A percentile compares a stretch with the other conserved stretches of the same genome.
Evolutionary conservation across 805 yeast species (phyloP).

Genomic region (Martiniozyma abietophila): DNA sequence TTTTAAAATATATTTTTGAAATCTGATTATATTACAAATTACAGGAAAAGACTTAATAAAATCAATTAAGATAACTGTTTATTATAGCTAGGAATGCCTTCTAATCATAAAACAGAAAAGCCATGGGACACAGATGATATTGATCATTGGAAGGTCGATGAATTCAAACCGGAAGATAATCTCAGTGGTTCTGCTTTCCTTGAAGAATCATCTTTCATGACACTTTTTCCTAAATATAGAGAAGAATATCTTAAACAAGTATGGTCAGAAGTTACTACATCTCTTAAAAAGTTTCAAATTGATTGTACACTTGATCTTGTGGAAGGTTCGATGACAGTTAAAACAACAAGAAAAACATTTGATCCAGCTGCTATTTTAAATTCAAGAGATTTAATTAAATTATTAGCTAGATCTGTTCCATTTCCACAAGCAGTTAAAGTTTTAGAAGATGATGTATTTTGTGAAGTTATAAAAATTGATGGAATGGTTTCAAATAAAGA

Average conservation of each 20-base stretch:
- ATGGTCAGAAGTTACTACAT: slow-evolving; percentile 88
- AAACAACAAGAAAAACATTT: slow-evolving; percentile 88
- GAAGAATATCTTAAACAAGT: slow-evolving; percentile 80
- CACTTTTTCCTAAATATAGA: slow-evolving; percentile 92
- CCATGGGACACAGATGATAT: slow-evolving; percentile 97
- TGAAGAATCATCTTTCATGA: slow-evolving; percentile 94
- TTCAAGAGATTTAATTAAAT: slow-evolving; percentile 89
- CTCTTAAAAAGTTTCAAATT: slow-evolving; percentile 63
- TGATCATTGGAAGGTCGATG: slow-evolving; percentile 86
- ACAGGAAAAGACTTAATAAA: background rate
- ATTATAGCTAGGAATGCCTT: slow-evolving; percentile 66
- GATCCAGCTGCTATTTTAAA: slow-evolving; percentile 92
- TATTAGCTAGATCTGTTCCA: slow-evolving; percentile 93
- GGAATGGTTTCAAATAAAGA: slow-evolving; percentile 84
- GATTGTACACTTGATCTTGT: slow-evolving; percentile 84
- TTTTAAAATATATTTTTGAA: background rate
- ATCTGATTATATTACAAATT: background rate
- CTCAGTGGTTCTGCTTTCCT: slow-evolving; percentile 79
- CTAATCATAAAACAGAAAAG: slow-evolving; percentile 88
- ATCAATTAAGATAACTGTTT: slow-evolving; percentile 1
- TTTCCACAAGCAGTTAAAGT: slow-evolving; percentile 93
- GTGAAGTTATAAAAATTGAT: slow-evolving; percentile 95
- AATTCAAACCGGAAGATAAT: slow-evolving; percentile 84
- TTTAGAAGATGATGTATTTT: slow-evolving; percentile 84
- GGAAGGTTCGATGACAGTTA: slow-evolving; percentile 96